Evolutionary conservation across 2,329 filamentous ascomycete genomes (phyloP).

Genomic region (Epichloe sibirici): DNA sequence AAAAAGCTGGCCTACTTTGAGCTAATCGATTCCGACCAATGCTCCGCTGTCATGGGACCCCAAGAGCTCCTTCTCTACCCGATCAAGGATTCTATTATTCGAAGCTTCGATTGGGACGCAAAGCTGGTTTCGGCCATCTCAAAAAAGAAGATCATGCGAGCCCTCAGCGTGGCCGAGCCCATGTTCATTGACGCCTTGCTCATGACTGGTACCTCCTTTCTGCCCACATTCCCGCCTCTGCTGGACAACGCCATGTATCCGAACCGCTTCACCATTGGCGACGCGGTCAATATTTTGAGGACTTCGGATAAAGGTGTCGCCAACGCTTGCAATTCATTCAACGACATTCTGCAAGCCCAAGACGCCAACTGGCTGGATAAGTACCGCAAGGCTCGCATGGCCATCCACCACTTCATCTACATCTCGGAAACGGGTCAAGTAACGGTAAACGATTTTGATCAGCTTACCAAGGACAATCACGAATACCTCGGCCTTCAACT

Average conservation of each 20-base stretch:
- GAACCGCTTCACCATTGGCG: conserved; percentile 52
- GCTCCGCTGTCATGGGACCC: conserved; percentile 69
- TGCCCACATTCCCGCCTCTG: conserved; percentile 68
- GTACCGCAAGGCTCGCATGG: conserved; percentile 76
- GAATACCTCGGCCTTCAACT: conserved; percentile 84
- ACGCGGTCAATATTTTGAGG: conserved; percentile 66
- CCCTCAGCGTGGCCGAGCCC: conserved; percentile 52
- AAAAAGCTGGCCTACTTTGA: conserved; percentile 62
- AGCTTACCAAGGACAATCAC: conserved; percentile 71
- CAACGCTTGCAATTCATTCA: conserved; percentile 62
- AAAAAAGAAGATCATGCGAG: conserved; percentile 59
- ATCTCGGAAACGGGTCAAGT: conserved; percentile 68
- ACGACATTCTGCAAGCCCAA: conserved; percentile 62
- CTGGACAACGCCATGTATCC: conserved; percentile 44
- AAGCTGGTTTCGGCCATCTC: conserved; percentile 49
- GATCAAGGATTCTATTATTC: conserved; percentile 62
- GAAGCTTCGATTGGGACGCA: conserved; percentile 53
- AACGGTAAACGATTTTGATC: conserved; percentile 58
- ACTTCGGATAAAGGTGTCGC: conserved; percentile 58
- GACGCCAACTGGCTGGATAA: conserved; percentile 70
- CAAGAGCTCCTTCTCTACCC: conserved; percentile 80
- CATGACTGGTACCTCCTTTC: conserved; percentile 70
- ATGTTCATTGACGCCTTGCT: conserved; percentile 76
- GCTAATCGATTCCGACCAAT: conserved; percentile 51
- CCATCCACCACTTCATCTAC: conserved; percentile 77